These are phyloP conservation scores for Teunomyces atbi DNA, from an alignment of 805 yeast species.

Conservation along the genomic window DNA sequence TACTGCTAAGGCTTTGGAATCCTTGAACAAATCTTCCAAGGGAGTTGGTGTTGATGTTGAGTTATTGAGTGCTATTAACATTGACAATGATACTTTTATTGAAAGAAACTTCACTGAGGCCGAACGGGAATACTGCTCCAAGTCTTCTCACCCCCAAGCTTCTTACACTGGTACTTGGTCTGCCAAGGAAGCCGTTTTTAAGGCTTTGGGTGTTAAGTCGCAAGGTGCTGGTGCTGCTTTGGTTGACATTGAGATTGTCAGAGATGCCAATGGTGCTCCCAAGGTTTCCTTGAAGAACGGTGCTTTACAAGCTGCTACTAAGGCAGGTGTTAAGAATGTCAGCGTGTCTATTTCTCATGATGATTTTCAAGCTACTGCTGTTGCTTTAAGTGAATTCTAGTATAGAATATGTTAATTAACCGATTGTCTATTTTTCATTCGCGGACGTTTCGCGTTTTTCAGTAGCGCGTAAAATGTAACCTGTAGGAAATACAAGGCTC, in stretches of 20 bases:
- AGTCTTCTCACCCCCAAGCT: slow-evolving; percentile 76
- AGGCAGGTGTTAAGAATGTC: slow-evolving; percentile 66
- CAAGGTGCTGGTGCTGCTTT: slow-evolving; percentile 95
- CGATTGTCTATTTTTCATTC: neutral
- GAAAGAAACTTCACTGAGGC: slow-evolving; percentile 85
- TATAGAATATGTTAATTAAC: neutral
- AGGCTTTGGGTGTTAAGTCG: slow-evolving; percentile 83
- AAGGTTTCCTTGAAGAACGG: slow-evolving; percentile 70
- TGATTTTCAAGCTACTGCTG: slow-evolving; percentile 96
- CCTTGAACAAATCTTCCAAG: slow-evolving; percentile 56
- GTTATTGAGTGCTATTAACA: slow-evolving; percentile 73
- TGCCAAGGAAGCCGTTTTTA: slow-evolving; percentile 98
- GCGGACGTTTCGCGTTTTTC: neutral
- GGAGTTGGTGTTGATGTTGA: slow-evolving; percentile 98
- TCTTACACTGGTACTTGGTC: slow-evolving; percentile 98
- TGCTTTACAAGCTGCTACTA: slow-evolving; percentile 71
- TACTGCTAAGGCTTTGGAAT: slow-evolving; percentile 62
- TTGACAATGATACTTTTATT: slow-evolving; percentile 86
- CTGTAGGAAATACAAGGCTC: slow-evolving; percentile 3
- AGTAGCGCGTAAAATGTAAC: neutral
- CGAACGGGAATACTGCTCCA: slow-evolving; percentile 76
- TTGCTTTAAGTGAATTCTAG: slow-evolving; percentile 70
- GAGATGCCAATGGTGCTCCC: slow-evolving; percentile 78
- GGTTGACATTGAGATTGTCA: slow-evolving; percentile 82
- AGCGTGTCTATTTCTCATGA: slow-evolving; percentile 94